A percentile compares a stretch with the other conserved stretches of the same genome.
These are phyloP conservation scores for Podospora tetraspora DNA, from an alignment of 495 filamentous ascomycete species.

Conservation along the genomic window DNA sequence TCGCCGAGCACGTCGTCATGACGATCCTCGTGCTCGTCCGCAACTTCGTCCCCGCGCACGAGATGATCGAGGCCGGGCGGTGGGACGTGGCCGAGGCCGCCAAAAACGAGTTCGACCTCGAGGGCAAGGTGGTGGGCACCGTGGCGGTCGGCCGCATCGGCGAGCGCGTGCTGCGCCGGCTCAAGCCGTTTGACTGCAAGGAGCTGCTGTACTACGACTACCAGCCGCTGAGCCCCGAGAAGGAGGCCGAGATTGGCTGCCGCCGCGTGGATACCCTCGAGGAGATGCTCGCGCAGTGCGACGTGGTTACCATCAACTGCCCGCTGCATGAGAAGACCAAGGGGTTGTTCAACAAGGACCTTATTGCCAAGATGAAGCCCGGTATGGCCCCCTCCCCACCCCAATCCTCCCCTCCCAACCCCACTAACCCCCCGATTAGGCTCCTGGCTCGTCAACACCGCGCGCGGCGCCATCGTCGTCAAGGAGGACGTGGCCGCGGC, in stretches of 20 bases:
- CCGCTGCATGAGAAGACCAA: constrained; percentile 96
- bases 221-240: constrained; percentile 80
- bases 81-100: constrained; percentile 95
- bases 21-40: constrained; percentile 93
- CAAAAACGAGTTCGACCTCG: constrained; percentile 96
- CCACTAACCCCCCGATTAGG: constrained; percentile 38
- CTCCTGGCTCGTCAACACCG: constrained; percentile 96
- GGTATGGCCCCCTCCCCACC: constrained; percentile 53
- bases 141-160: constrained; percentile 97
- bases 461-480: constrained; percentile 96
- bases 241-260: constrained; percentile 95
- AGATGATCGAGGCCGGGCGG: constrained; percentile 79
- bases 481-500: constrained; percentile 98
- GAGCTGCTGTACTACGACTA: constrained; percentile 99
- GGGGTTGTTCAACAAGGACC: constrained; percentile 98
- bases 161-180: constrained; percentile 90
- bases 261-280: constrained; percentile 80
- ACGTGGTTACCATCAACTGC: constrained; percentile 99
- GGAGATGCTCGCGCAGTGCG: constrained; percentile 93
- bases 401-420: neutral
- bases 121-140: constrained; percentile 96
- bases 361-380: constrained; percentile 99
- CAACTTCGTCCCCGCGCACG: constrained; percentile 97
- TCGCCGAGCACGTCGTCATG: constrained; percentile 96
- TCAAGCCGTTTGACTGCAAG: constrained; percentile 98